Base-by-base conservation (phyloP, 345 rosid genomes). In the Firmiana major region DNA sequence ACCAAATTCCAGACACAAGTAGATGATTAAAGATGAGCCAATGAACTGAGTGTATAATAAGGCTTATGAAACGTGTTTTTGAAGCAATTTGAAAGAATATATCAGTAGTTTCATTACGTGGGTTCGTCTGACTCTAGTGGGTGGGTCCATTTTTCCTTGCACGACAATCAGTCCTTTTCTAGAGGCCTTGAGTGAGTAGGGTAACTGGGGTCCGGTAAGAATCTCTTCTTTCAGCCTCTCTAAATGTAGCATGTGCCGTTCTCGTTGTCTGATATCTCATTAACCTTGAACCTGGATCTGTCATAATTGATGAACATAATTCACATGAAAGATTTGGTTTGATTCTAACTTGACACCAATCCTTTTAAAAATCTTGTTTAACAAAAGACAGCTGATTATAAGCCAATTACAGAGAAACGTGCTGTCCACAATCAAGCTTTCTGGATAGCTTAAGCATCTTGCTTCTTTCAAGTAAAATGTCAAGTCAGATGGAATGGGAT, bases 401-500 rank as follows among this genome's bases (percentile, higher is more conserved):
- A 63, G 54, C 66, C 8, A 63, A 63, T 66, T 24, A 31, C 31
- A 40, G 15, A 16, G n/a, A 9, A 64, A 22, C 36, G 63, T 38
- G 77, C 22, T 38, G 51, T 46, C 42, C 22, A 55, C 17, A 53
- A 13, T 15, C 51, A 67, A 64, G 48, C 38, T 49, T 28, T 6
- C 16, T 36, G n/a, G 21, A 53, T 15, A 74, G 75, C 9, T 70
- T 62, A 16, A 40, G 46, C n/a, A 73, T 75, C 74, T 78, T 64
- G 38, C 78, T 59, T 53, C 71, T 75, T 34, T 70, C 54, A 43
- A 66, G 43, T 49, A 46, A 49, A 70, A 28, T 34, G 7, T 59
- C 5, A 45, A 81, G 67, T 3, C 16, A 77, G 3, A 62, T n/a
- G 70, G 83, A 79, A 83, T 79, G 65, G 77, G 79, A 77, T 83